These are phyloP conservation scores for Pyrenophora graminea DNA, from an alignment of 2,329 filamentous ascomycete genomes.

Conservation along the genomic window DNA sequence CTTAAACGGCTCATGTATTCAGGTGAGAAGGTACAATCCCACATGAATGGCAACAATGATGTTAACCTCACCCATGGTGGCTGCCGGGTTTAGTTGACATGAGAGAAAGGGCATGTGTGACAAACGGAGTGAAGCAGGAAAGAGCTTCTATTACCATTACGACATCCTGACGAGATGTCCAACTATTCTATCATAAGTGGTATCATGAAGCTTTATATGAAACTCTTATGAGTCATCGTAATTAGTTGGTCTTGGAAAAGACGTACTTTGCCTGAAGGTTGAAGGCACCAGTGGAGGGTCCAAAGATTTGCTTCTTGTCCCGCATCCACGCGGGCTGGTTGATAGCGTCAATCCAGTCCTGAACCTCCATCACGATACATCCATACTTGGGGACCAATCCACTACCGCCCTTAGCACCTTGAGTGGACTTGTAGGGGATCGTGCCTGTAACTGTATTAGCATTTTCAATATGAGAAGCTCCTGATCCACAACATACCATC, in stretches of 20 bases:
- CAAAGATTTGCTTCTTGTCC: conserved; percentile 56
- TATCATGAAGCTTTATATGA: conserved; percentile 10
- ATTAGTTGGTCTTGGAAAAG: conserved; percentile 44
- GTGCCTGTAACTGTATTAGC: conserved; percentile 43
- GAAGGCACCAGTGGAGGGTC: conserved; percentile 50
- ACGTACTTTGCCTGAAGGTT: conserved; percentile 52
- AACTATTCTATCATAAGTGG: conserved; percentile 9
- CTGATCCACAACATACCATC: conserved; percentile 57
- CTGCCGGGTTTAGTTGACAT: background rate
- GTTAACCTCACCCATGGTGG: too few species aligned
- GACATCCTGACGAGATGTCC: background rate
- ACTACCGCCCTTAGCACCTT: conserved; percentile 66
- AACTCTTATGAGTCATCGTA: background rate
- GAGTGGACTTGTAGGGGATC: conserved; percentile 69
- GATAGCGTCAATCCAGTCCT: conserved; percentile 93
- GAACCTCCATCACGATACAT: conserved; percentile 86
- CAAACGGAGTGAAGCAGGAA: background rate
- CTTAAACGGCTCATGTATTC: too few species aligned
- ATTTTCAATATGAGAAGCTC: background rate
- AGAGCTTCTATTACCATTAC: conserved; percentile 14
- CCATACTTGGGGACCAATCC: conserved; percentile 74
- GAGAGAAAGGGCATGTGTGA: background rate
- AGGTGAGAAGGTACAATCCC: too few species aligned
- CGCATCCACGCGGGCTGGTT: conserved; percentile 89
- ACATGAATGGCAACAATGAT: background rate